Evolutionary conservation across 1,284 basidiomycete species (phyloP).

Genomic region (Malassezia yamatoensis): DNA sequence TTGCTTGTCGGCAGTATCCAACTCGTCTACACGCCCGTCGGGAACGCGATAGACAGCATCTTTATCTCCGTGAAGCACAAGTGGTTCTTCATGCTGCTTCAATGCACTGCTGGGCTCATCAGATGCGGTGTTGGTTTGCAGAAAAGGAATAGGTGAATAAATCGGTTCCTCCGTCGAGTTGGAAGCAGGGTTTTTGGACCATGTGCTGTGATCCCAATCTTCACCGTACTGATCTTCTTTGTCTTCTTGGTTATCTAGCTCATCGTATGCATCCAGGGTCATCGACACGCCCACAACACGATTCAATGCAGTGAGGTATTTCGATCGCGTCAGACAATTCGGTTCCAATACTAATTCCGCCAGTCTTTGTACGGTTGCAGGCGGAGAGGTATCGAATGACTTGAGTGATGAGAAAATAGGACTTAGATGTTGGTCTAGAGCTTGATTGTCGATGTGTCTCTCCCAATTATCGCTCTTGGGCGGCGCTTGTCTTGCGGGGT

Average conservation of each 20-base stretch:
- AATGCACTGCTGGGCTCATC: not conserved
- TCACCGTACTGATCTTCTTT: not conserved
- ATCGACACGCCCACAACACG: constrained; percentile 18
- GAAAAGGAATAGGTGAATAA: constrained; percentile 12
- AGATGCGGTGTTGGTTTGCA: not conserved
- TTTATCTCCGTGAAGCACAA: not conserved
- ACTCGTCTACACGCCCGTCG: constrained; percentile 16
- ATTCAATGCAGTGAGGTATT: constrained; percentile 19
- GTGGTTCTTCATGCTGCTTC: not conserved
- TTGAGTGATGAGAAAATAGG: constrained; percentile 13
- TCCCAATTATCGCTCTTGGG: constrained; percentile 9
- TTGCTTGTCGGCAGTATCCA: constrained; percentile 7
- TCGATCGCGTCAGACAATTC: constrained; percentile 13
- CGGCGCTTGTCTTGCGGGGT: constrained; percentile 3
- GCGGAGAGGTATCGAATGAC: constrained; percentile 18
- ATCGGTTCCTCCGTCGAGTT: not conserved
- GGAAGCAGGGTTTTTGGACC: not conserved
- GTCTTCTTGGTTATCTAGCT: not conserved
- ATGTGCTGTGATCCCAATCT: not conserved
- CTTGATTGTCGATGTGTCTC: not conserved
- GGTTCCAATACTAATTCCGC: constrained; percentile 20
- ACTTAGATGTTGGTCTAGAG: not conserved
- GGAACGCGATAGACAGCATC: constrained; percentile 14
- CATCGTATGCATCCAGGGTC: not conserved
- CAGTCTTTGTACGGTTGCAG: constrained; percentile 21